A percentile compares a stretch with the other conserved stretches of the same genome.
Conservation (phyloP, 106 monocot genomes). For the Narthecium ossifragum region DNA sequence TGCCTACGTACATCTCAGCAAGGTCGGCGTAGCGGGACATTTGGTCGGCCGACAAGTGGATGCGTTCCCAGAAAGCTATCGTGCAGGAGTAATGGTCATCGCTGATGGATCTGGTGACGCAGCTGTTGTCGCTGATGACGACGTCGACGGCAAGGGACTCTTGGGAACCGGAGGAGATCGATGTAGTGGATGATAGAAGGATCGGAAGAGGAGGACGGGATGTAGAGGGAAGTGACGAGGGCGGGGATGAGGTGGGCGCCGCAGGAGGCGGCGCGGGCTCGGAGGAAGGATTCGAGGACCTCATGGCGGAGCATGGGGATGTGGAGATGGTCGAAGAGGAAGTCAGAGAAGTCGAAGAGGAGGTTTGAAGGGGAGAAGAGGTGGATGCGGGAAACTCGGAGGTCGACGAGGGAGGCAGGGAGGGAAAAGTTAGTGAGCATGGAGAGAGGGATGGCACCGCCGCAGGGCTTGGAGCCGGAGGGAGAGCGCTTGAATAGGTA, state of each 20-base stretch:
- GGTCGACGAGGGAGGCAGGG: conserved; percentile 60
- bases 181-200: conserved; percentile 63
- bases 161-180: conserved; percentile 6
- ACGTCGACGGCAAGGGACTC: conserved; percentile 41
- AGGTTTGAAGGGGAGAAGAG: conserved; percentile 83
- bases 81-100: conserved; percentile 67
- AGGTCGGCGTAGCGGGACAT: conserved; percentile 74
- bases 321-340: conserved; percentile 46
- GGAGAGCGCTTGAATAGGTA: conserved; percentile 84
- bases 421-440: conserved; percentile 89
- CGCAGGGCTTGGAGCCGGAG: conserved; percentile 77
- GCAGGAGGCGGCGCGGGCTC: conserved; percentile 43
- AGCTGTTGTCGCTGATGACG: conserved; percentile 80
- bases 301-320: conserved; percentile 95
- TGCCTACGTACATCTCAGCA: conserved; percentile 89
- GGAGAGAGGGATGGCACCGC: conserved; percentile 89
- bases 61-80: conserved; percentile 90
- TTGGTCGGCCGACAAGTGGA: conserved; percentile 49
- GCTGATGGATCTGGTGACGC: conserved; percentile 58
- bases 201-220: conserved; percentile 18
- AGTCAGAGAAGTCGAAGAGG: conserved; percentile 57
- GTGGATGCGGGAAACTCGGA: conserved; percentile 71
- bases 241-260: conserved; percentile 52
- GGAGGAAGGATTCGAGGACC: conserved; percentile 88
- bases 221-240: conserved; percentile 47